A percentile compares a stretch with the other conserved stretches of the same genome.
phyloP scores from a whole-genome alignment of 352 stramenopile species.

The Phytophthora pinifolia region DNA sequence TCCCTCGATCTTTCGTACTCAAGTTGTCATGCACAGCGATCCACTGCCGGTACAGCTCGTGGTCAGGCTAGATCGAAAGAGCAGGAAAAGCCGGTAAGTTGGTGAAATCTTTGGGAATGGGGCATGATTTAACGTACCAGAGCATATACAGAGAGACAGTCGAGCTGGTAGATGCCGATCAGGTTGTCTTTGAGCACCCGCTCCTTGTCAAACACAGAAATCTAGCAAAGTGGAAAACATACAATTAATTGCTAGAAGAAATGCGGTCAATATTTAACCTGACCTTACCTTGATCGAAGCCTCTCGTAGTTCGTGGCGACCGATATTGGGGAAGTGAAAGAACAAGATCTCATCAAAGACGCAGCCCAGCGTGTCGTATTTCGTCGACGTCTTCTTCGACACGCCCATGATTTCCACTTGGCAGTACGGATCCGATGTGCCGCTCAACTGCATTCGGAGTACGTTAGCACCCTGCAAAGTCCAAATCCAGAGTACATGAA shows the following conservation, averaged over 20 bases:
- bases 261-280: conserved; percentile 2
- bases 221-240: conserved; percentile 24
- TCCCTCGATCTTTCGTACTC: conserved; percentile 76
- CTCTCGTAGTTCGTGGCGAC: conserved; percentile 60
- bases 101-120: too few species aligned
- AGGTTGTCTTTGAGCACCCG: conserved; percentile 71
- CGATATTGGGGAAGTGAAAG: conserved; percentile 88
- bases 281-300: conserved; percentile 63
- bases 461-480: not conserved
- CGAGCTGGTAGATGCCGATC: conserved; percentile 86
- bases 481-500: not conserved
- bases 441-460: conserved; percentile 50
- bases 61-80: conserved; percentile 44
- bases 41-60: conserved; percentile 91
- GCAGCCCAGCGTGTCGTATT: conserved; percentile 75
- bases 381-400: conserved; percentile 80
- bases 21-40: conserved; percentile 90
- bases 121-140: conserved; percentile 34
- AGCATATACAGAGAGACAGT: conserved; percentile 74
- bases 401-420: conserved; percentile 72
- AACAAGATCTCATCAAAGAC: conserved; percentile 93
- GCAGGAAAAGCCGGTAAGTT: too few species aligned
- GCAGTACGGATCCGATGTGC: conserved; percentile 89
- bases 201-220: conserved; percentile 79
- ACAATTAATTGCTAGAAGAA: not conserved